Evolutionary conservation across 169 alveolate species (phyloP), one percentile per base, ranked within the genome.

Genomic region (Plasmodium relictum): DNA sequence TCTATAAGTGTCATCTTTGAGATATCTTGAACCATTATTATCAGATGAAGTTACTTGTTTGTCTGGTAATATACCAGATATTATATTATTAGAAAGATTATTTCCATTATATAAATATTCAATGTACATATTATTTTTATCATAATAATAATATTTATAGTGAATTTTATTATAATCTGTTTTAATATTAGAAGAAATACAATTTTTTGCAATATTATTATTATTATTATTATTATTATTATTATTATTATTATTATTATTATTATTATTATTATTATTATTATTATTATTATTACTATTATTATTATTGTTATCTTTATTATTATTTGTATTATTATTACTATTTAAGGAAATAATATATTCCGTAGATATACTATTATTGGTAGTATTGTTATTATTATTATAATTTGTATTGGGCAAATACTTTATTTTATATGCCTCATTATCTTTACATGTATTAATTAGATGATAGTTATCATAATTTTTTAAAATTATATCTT

Each of bases 131-230:
- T 50, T 50, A 9, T 63, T 63, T 26, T 63, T 18, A 37, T 63
- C 73, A 63, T 63, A 63, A 50, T 63, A 63, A 39, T 63, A 63
- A 18, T 63, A 63, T n/a, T 63, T 63, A 52, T 31, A 63, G n/a
- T 63, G 54, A 14, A 14, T 12, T 26, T 26, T 31, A 10, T 63
- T 24, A 63, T 63, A 31, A 63, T 63, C 26, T 0, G 7, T 22
- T 3, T 63, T 22, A 63, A 31, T 24, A 8, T 9, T 37, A 5
- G 16, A 24, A 31, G 73, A n/a, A 6, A 63, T 63, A 9, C 9
- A 20, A 7, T n/a, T 63, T 24, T 63, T 22, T 7, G 26, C 5
- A 63, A 14, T 63, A 6, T 63, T 14, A 1, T 18, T 63, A 26
- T 63, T 26, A 6, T 63, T 37, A 3, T 4, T 54, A 54, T 9